A percentile compares a stretch with the other conserved stretches of the same genome.
Evolutionary conservation across 139 green algal genomes (phyloP).

Genomic region (Eudorina sp.): DNA sequence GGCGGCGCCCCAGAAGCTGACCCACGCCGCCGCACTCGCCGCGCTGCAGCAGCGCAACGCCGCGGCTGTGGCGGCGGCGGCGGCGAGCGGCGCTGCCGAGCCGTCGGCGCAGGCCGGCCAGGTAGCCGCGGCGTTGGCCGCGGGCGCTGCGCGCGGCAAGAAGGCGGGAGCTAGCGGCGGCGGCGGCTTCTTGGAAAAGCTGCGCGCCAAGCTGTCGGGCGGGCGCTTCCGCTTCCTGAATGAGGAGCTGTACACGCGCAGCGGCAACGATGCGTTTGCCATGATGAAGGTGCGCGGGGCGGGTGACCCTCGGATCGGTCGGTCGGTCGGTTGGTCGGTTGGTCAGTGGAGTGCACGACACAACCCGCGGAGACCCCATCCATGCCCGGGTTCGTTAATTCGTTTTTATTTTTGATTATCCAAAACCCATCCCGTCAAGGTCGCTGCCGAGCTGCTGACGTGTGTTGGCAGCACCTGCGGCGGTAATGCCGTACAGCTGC

Average conservation of each 20-base stretch:
- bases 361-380: too few species aligned
- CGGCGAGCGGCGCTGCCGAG: not conserved
- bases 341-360: too few species aligned
- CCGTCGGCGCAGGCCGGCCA: not conserved
- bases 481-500: too few species aligned
- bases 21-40: slow-evolving; percentile 13
- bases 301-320: too few species aligned
- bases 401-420: too few species aligned
- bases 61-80: not conserved
- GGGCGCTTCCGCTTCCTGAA: slow-evolving; percentile 96
- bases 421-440: too few species aligned
- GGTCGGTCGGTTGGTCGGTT: too few species aligned
- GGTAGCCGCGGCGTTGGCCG: not conserved
- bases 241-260: slow-evolving; percentile 94
- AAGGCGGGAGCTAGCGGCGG: not conserved
- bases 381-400: too few species aligned
- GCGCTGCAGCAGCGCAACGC: slow-evolving; percentile 1
- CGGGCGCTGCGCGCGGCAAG: slow-evolving; percentile 6
- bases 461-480: too few species aligned
- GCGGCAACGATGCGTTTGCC: slow-evolving; percentile 68
- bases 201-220: slow-evolving; percentile 80
- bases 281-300: slow-evolving; percentile 72
- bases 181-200: slow-evolving; percentile 75
- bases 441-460: too few species aligned
- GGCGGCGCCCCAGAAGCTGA: slow-evolving; percentile 6